phyloP scores from a whole-genome alignment of 495 filamentous ascomycete genomes.

The Aspergillus steynii region DNA sequence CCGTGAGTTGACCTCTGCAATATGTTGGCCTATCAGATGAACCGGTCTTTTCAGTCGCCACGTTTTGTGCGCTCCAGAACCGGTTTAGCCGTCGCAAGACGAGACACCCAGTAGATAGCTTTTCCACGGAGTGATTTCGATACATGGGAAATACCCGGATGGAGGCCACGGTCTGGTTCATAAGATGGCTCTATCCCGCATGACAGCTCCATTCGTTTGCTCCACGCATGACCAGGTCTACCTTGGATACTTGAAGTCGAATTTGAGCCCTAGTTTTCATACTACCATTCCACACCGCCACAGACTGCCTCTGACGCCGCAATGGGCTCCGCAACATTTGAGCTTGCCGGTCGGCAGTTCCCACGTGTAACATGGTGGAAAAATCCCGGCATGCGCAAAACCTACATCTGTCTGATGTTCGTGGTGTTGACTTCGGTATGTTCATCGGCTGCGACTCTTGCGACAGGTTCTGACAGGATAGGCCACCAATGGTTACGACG shows the following conservation, averaged over 20 bases:
- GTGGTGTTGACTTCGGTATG: constrained; percentile 38
- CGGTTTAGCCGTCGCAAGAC: constrained; percentile 3
- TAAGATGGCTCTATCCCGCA: constrained; percentile 3
- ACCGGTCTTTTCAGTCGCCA: background rate
- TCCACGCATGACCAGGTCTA: background rate
- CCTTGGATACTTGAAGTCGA: background rate
- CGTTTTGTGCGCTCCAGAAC: background rate
- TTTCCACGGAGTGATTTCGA: background rate
- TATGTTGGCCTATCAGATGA: background rate
- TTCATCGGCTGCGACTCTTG: background rate
- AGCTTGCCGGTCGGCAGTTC: constrained; percentile 41
- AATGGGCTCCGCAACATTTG: constrained; percentile 45
- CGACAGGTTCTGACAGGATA: constrained; percentile 2
- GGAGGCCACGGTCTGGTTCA: background rate
- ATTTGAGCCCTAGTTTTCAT: background rate
- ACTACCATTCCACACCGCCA: background rate
- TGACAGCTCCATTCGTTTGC: background rate
- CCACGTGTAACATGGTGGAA: constrained; percentile 41
- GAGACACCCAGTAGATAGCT: background rate
- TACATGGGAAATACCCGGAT: constrained; percentile 9
- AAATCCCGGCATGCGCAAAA: constrained; percentile 38
- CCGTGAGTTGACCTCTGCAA: background rate
- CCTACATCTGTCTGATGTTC: constrained; percentile 38
- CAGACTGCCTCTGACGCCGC: constrained; percentile 4
- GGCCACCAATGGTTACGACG: constrained; percentile 70